Evolutionary conservation across 305 asterid genomes (phyloP).

Genomic region (Solanum hybrid): DNA sequence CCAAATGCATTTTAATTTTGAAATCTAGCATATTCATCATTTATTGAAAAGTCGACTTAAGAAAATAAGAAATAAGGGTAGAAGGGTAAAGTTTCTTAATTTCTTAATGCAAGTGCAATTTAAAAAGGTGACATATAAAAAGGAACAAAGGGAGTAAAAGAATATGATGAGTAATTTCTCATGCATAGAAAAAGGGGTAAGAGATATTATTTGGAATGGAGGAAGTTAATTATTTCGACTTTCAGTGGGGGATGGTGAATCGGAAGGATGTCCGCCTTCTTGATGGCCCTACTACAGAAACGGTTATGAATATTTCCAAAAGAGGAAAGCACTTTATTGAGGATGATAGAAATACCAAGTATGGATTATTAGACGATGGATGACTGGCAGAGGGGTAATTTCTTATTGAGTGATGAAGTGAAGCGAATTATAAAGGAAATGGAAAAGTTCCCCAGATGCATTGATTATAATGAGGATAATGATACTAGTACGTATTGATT

Average conservation of each 20-base stretch:
- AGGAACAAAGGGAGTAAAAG: neutral
- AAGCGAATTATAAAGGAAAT: neutral
- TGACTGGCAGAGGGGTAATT: neutral
- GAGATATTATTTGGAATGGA: neutral
- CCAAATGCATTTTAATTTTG: neutral
- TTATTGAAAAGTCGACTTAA: neutral
- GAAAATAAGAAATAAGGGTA: neutral
- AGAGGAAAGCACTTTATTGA: neutral
- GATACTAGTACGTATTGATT: neutral
- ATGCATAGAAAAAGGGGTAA: neutral
- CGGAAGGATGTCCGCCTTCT: neutral
- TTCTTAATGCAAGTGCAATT: neutral
- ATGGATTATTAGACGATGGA: neutral
- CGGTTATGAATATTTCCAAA: neutral
- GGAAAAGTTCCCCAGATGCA: neutral
- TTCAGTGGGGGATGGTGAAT: neutral
- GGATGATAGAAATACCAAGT: neutral
- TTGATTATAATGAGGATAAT: neutral
- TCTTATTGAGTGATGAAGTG: neutral
- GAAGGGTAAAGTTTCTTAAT: neutral
- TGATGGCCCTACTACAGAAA: neutral
- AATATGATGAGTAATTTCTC: neutral
- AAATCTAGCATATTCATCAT: neutral
- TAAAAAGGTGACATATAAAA: neutral
- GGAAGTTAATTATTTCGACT: neutral